Evolutionary conservation across 805 yeast genomes (phyloP).

Genomic region (Schizosaccharomyces cryophilus): DNA sequence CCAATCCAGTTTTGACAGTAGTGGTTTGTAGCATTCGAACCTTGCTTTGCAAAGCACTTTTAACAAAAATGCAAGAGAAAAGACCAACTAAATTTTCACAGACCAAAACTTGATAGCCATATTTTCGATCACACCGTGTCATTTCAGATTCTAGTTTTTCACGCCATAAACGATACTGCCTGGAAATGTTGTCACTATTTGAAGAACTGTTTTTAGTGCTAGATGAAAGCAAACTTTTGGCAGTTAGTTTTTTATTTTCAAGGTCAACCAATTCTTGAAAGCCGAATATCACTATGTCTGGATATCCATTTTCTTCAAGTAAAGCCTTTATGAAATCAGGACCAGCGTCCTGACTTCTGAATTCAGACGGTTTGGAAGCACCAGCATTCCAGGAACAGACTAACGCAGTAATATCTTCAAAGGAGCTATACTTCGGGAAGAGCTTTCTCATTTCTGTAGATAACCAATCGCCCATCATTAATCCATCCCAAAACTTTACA

Average conservation of each 20-base stretch:
- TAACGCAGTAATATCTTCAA: slow-evolving; percentile 11
- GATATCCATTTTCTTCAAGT: slow-evolving; percentile 15
- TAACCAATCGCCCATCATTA: slow-evolving; percentile 14
- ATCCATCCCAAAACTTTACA: slow-evolving; percentile 15
- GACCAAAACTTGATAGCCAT: slow-evolving; percentile 30
- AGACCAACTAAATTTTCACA: slow-evolving; percentile 74
- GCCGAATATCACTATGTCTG: slow-evolving; percentile 62
- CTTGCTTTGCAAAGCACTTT: slow-evolving; percentile 24
- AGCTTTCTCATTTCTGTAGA: slow-evolving; percentile 12
- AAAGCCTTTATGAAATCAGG: slow-evolving; percentile 7
- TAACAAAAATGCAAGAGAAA: slow-evolving; percentile 41
- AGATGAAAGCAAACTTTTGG: slow-evolving; percentile 25
- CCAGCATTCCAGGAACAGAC: slow-evolving; percentile 21
- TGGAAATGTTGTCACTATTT: slow-evolving; percentile 15
- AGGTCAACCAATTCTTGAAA: slow-evolving; percentile 76
- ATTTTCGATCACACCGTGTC: slow-evolving; percentile 12
- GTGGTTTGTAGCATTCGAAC: slow-evolving; percentile 44
- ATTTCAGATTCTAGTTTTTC: slow-evolving; percentile 10
- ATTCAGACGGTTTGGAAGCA: slow-evolving; percentile 15
- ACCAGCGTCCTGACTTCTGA: slow-evolving; percentile 9
- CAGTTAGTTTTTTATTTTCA: slow-evolving; percentile 61
- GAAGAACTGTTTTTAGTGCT: slow-evolving; percentile 25
- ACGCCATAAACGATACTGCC: slow-evolving; percentile 14
- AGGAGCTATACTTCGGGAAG: slow-evolving; percentile 11
- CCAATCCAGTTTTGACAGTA: slow-evolving; percentile 74